phyloP scores from a whole-genome alignment of 495 filamentous ascomycete species.

The Podospora tetraspora region DNA sequence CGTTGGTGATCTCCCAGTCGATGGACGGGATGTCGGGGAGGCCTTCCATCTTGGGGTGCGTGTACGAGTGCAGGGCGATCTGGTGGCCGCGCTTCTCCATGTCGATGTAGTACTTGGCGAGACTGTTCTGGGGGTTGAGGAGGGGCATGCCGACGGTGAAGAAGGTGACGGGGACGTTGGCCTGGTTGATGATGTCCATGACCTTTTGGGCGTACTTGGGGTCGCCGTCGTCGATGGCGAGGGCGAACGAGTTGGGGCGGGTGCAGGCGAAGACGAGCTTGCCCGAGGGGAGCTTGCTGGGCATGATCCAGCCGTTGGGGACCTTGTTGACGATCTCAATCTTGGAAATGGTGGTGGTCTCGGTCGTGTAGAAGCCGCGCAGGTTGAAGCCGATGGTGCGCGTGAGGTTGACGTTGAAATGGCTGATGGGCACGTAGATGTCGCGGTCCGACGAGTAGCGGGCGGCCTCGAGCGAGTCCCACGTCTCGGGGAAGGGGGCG shows the following conservation, averaged over 20 bases:
- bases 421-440: constrained; percentile 69
- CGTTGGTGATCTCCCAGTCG: constrained; percentile 64
- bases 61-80: constrained; percentile 68
- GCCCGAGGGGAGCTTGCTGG: constrained; percentile 59
- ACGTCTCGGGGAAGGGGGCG: constrained; percentile 66
- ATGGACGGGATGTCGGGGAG: constrained; percentile 53
- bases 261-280: constrained; percentile 60
- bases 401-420: constrained; percentile 61
- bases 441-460: constrained; percentile 57
- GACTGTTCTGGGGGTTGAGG: constrained; percentile 52
- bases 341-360: constrained; percentile 48
- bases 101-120: constrained; percentile 59
- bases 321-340: constrained; percentile 60
- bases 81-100: constrained; percentile 66
- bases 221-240: constrained; percentile 75
- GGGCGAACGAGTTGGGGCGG: constrained; percentile 68
- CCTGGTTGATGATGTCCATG: constrained; percentile 59
- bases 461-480: constrained; percentile 65
- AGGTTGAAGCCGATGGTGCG: constrained; percentile 61
- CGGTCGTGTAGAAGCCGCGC: constrained; percentile 59
- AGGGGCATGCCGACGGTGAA: constrained; percentile 70
- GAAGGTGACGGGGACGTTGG: constrained; percentile 65
- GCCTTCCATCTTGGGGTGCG: constrained; percentile 70
- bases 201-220: constrained; percentile 58
- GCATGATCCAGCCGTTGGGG: constrained; percentile 48